phyloP scores from a whole-genome alignment of 2,329 filamentous ascomycete genomes.

The Cordyceps pruinosa region DNA sequence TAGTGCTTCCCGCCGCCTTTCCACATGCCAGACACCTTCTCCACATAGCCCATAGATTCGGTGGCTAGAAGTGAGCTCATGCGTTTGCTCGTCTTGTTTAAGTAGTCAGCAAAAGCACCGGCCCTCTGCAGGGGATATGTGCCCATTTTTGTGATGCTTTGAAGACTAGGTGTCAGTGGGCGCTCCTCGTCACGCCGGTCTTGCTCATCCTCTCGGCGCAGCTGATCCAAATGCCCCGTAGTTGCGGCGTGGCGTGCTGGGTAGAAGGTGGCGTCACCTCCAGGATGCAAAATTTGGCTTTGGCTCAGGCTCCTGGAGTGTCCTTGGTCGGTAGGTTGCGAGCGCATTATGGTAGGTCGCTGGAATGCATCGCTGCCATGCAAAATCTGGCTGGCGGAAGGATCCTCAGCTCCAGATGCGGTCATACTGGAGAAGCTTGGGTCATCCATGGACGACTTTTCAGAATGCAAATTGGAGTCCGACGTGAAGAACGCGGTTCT shows the following conservation, averaged over 20 bases:
- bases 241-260: conserved; percentile 9
- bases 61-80: conserved; percentile 79
- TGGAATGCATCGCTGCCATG: conserved; percentile 83
- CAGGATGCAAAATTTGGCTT: conserved; percentile 10
- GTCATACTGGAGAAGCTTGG: conserved; percentile 65
- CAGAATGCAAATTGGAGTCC: conserved; percentile 68
- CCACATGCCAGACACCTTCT: conserved; percentile 97
- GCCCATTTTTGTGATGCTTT: conserved; percentile 53
- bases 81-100: conserved; percentile 69
- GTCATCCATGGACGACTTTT: conserved; percentile 53
- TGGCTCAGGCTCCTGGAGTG: conserved; percentile 16
- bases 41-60: conserved; percentile 92
- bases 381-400: conserved; percentile 87
- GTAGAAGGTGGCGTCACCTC: background rate
- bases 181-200: background rate
- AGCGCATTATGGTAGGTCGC: conserved; percentile 56
- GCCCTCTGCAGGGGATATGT: conserved; percentile 78
- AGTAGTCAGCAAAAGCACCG: conserved; percentile 72
- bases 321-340: conserved; percentile 48
- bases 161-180: conserved; percentile 36
- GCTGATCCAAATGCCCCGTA: conserved; percentile 8
- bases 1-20: conserved; percentile 88
- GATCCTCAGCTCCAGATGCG: conserved; percentile 65
- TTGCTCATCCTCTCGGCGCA: background rate
- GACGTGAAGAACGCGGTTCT: conserved; percentile 54